These are phyloP conservation scores for Mortierella sp. DNA, from an alignment of 371 early-diverging fungal genomes.

Conservation along the genomic window DNA sequence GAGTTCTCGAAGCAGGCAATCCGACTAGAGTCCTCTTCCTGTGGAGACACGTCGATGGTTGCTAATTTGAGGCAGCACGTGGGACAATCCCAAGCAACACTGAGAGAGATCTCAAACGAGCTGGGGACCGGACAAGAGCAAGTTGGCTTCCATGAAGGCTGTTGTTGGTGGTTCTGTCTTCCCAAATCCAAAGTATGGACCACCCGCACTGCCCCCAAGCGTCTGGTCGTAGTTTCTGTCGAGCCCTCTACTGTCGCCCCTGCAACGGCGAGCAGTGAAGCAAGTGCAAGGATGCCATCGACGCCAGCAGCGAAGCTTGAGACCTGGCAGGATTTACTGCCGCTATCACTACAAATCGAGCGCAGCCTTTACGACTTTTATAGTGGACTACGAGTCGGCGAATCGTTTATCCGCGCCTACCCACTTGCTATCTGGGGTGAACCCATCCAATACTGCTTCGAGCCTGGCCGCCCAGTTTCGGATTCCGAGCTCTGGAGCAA, in stretches of 20 bases:
- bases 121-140: constrained; percentile 19
- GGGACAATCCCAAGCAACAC: not conserved
- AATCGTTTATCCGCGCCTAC: constrained; percentile 47
- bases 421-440: constrained; percentile 49
- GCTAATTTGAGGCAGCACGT: not conserved
- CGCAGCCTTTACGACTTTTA: constrained; percentile 38
- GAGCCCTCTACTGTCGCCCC: not conserved
- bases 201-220: constrained; percentile 24
- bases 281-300: not conserved
- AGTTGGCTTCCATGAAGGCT: constrained; percentile 33
- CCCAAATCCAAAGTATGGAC: constrained; percentile 42
- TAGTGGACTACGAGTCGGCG: constrained; percentile 39
- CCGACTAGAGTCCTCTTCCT: not conserved
- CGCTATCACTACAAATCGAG: constrained; percentile 40
- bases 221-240: constrained; percentile 23
- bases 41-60: not conserved
- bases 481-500: constrained; percentile 15
- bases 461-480: constrained; percentile 31
- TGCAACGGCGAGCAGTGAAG: no score
- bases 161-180: constrained; percentile 46
- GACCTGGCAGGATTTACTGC: constrained; percentile 46
- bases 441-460: constrained; percentile 38
- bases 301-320: not conserved
- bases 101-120: constrained; percentile 22
- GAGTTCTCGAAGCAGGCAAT: constrained; percentile 13